Evolutionary conservation across 768 basidiomycete species (phyloP), one percentile per base, ranked within the genome.

Genomic region (Leccinum incarnatum): DNA sequence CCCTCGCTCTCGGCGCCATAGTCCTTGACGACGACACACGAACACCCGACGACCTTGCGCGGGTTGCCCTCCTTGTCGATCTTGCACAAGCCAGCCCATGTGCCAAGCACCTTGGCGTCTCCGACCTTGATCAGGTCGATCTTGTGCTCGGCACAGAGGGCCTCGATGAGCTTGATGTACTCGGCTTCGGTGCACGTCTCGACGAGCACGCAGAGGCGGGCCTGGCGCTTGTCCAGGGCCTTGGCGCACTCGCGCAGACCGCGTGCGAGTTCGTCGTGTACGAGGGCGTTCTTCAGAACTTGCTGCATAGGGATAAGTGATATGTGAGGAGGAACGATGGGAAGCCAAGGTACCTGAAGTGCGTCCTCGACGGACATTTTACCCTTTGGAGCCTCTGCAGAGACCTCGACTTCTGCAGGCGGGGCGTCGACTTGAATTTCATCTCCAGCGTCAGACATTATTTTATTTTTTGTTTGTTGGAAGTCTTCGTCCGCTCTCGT

Each of bases 151-250:
- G 93, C 91, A 75, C 96, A 98, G 73, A 99, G 93, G 53, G 96
- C 96, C 80, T 98, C 95, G 67, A 99, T 97, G 81, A 99, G 93
- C 83, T 98, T 98, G 86, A 97, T 92, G 84, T 99, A 98, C 79
- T 98, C 96, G 66, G 95, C 92, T 80, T 98, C 96, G 54, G 91
- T 95, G 83, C 95, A 97, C 57, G 94, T 94, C 86, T 99, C 96
- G 74, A 98, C 95, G 70, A 99, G 89, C 61, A 99, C 95, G 79
- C 96, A 98, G 51, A 98, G 83, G 77, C 98, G 96, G 57, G 95
- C 96, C 83, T 95, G 93, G 69, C 95, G 89, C 82, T 95, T 97
- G 85, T 99, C 96, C 66, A 99, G 84, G 61, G 96, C 93, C 83
- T 99, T 99, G 73, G 96, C 91, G 72, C 86, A 89, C 82, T 99